phyloP scores from a whole-genome alignment of 2,329 filamentous ascomycete species.

The Daldinia sp. region DNA sequence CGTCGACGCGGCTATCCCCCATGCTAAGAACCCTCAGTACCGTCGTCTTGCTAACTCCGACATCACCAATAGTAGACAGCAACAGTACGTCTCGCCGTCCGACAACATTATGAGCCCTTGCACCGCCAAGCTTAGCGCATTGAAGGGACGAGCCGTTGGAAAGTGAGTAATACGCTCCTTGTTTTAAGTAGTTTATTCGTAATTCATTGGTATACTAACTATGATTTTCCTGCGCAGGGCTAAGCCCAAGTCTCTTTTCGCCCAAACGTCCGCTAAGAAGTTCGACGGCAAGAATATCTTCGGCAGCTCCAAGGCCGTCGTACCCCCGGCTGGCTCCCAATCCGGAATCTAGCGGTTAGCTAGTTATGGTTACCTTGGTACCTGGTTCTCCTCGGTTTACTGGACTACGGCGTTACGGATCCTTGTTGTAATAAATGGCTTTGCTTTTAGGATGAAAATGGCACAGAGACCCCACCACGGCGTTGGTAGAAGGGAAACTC shows the following conservation, averaged over 20 bases:
- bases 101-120: constrained; percentile 91
- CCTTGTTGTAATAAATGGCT: constrained; percentile 10
- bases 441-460: constrained; percentile 11
- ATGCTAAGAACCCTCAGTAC: constrained; percentile 37
- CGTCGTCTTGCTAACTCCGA: constrained; percentile 49
- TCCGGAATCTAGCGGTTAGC: constrained; percentile 15
- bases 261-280: constrained; percentile 73
- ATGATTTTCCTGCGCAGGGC: constrained; percentile 56
- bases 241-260: constrained; percentile 77
- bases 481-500: constrained; percentile 40
- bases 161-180: constrained; percentile 68
- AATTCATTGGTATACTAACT: constrained; percentile 40
- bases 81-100: constrained; percentile 82
- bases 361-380: neutral
- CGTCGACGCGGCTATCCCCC: constrained; percentile 25
- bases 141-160: constrained; percentile 82
- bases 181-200: no score
- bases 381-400: constrained; percentile 19
- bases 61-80: constrained; percentile 51
- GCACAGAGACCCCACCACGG: constrained; percentile 32
- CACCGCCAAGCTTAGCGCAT: constrained; percentile 82
- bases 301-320: constrained; percentile 52
- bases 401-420: constrained; percentile 17
- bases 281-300: constrained; percentile 62
- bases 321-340: constrained; percentile 1